phyloP scores from a whole-genome alignment of 129 eudicot species.

The Flaveria linearis region DNA sequence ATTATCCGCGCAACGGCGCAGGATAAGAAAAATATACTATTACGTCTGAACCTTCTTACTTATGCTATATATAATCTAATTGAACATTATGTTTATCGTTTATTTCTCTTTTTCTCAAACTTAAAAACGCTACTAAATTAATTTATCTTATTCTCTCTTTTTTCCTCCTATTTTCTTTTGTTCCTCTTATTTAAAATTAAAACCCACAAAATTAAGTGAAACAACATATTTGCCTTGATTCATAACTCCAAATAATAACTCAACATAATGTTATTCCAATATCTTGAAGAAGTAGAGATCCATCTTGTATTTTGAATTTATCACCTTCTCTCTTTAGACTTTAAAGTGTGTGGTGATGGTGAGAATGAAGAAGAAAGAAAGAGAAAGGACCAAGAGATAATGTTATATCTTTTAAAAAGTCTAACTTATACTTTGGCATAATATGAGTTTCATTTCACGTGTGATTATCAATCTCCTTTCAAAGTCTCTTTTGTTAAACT shows the following conservation, averaged over 20 bases:
- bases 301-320: not conserved
- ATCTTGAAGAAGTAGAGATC: not conserved
- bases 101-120: too few species aligned
- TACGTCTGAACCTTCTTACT: too few species aligned
- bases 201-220: too few species aligned
- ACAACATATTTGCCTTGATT: not conserved
- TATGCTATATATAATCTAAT: too few species aligned
- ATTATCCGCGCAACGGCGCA: too few species aligned
- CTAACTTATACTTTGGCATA: not conserved
- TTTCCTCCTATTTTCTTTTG: too few species aligned
- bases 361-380: not conserved
- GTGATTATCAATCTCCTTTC: not conserved
- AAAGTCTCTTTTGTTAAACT: not conserved
- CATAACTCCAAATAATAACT: not conserved
- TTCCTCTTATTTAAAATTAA: too few species aligned
- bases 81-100: too few species aligned
- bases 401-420: not conserved
- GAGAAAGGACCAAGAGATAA: not conserved
- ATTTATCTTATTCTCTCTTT: too few species aligned
- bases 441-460: not conserved
- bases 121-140: too few species aligned
- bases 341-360: not conserved
- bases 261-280: not conserved
- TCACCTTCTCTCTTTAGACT: not conserved
- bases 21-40: too few species aligned